Evolutionary conservation across 495 filamentous ascomycete genomes (phyloP).

Genomic region (Penicillium verhagenii): DNA sequence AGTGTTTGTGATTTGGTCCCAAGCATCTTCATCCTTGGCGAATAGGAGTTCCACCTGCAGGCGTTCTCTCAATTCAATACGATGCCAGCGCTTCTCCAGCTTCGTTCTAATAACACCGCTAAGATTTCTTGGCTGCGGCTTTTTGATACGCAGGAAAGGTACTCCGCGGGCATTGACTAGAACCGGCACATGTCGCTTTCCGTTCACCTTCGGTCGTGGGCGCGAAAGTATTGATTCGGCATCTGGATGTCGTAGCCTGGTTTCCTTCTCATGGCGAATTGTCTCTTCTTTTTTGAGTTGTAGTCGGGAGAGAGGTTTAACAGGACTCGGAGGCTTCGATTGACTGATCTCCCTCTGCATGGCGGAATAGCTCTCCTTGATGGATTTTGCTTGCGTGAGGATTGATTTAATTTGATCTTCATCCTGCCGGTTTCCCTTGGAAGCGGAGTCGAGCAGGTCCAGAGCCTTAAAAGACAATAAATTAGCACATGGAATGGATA

Average conservation of each 20-base stretch:
- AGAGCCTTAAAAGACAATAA: conserved; percentile 26
- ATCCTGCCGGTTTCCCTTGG: conserved; percentile 29
- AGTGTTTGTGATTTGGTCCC: conserved; percentile 43
- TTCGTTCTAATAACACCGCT: conserved; percentile 56
- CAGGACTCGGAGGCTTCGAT: conserved; percentile 14
- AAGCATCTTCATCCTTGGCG: conserved; percentile 56
- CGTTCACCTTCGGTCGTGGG: conserved; percentile 46
- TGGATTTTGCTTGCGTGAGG: conserved; percentile 18
- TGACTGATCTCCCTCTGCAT: conserved; percentile 19
- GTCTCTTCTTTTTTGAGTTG: conserved; percentile 28
- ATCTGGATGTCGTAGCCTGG: conserved; percentile 37
- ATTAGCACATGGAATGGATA: conserved; percentile 14
- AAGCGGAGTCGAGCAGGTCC: conserved; percentile 40
- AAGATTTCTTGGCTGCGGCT: conserved; percentile 62
- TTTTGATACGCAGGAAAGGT: conserved; percentile 70
- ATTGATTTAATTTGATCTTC: conserved; percentile 23
- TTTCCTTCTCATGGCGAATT: conserved; percentile 25
- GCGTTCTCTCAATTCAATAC: conserved; percentile 28
- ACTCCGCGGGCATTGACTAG: conserved; percentile 57
- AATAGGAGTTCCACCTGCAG: conserved; percentile 37
- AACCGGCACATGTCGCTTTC: conserved; percentile 57
- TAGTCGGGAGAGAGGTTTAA: conserved; percentile 14
- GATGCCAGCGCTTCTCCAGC: conserved; percentile 40
- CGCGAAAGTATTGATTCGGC: conserved; percentile 41
- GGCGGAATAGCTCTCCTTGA: conserved; percentile 18